A percentile compares a stretch with the other conserved stretches of the same genome.
These are phyloP conservation scores for Vaucheria bursata DNA, from an alignment of 352 stramenopile species.

Conservation along the genomic window DNA sequence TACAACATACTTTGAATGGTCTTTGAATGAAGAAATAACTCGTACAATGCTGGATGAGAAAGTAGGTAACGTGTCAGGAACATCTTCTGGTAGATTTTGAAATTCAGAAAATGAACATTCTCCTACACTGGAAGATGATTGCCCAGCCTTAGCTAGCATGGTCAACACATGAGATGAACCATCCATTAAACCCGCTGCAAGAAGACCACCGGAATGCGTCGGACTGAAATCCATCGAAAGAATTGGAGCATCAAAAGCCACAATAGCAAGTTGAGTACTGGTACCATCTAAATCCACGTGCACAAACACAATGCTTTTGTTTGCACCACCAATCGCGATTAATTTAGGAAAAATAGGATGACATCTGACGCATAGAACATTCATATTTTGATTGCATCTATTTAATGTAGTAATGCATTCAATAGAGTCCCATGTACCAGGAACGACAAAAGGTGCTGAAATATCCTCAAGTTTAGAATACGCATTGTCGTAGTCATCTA, in stretches of 20 bases:
- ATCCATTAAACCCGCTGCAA: conserved; percentile 31
- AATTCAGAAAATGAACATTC: not conserved
- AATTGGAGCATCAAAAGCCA: conserved; percentile 32
- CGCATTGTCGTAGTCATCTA: not conserved
- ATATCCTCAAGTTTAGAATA: too few species aligned
- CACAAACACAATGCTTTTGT: conserved; percentile 22
- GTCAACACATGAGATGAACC: conserved; percentile 13
- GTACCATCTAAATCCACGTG: not conserved
- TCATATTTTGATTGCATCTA: conserved; percentile 8
- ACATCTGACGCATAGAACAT: conserved; percentile 25
- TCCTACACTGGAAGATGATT: not conserved
- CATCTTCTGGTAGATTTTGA: not conserved
- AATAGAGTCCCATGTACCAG: not conserved
- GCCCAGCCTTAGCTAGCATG: not conserved
- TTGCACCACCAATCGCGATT: conserved; percentile 23
- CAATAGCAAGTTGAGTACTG: not conserved
- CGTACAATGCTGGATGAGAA: not conserved
- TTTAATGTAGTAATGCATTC: not conserved
- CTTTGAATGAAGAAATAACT: conserved; percentile 9
- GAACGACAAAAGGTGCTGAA: not conserved
- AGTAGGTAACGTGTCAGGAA: not conserved
- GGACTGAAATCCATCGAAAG: conserved; percentile 41
- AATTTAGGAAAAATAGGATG: conserved; percentile 12
- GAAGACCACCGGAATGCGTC: not conserved
- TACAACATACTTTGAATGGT: conserved; percentile 34